A percentile compares a stretch with the other conserved stretches of the same genome.
Conservation (phyloP, 768 basidiomycete genomes). For the Lactarius akahatsu region DNA sequence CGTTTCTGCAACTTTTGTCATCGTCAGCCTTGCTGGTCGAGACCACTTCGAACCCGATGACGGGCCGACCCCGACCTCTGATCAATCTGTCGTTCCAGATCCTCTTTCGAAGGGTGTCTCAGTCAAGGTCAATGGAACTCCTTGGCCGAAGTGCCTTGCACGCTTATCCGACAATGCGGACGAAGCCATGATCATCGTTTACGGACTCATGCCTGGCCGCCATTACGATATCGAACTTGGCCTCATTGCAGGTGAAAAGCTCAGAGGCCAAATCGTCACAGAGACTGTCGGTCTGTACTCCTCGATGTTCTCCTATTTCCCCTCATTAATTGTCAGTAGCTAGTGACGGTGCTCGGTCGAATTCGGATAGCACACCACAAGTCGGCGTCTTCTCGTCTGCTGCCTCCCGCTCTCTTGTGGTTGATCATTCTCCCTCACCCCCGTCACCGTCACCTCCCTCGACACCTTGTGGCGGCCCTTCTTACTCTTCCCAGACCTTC, state of each 20-base stretch:
- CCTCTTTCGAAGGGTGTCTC: conserved; percentile 71
- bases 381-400: conserved; percentile 11
- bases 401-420: conserved; percentile 5
- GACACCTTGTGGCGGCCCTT: conserved; percentile 28
- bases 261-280: conserved; percentile 67
- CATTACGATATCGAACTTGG: conserved; percentile 89
- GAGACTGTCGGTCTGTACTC: conserved; percentile 45
- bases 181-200: conserved; percentile 89
- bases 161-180: conserved; percentile 78
- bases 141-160: conserved; percentile 78
- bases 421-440: conserved; percentile 28
- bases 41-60: conserved; percentile 39
- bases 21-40: conserved; percentile 36
- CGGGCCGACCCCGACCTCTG: conserved; percentile 30
- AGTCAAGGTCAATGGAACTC: conserved; percentile 75
- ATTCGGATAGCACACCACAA: conserved; percentile 13
- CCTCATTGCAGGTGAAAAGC: conserved; percentile 57
- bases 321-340: conserved; percentile 2
- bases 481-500: conserved; percentile 45
- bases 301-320: background rate
- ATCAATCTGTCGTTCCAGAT: conserved; percentile 52
- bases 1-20: conserved; percentile 77
- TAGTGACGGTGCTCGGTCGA: conserved; percentile 11
- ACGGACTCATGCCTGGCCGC: conserved; percentile 82
- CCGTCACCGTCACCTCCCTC: conserved; percentile 26